phyloP scores from a whole-genome alignment of 192 early-diverging fungal species.

The Rhizophagus clarus region DNA sequence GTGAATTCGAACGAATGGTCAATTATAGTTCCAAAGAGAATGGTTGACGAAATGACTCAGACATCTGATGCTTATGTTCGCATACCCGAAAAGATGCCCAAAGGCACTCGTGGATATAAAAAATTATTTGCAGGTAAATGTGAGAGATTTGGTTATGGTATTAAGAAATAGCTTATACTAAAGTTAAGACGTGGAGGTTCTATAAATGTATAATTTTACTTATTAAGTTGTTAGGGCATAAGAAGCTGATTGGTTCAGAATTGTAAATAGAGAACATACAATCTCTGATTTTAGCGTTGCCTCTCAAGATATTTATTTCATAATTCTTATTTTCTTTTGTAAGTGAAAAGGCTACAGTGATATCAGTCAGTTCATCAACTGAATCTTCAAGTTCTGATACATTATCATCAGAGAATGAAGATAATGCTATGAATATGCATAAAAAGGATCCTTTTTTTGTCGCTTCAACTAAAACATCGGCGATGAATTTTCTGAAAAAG shows the following conservation, averaged over 20 bases:
- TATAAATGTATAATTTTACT: too few relatives aligned
- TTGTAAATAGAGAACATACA: not conserved
- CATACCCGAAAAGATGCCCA: not conserved
- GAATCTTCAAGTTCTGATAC: not conserved
- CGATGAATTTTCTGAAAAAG: not conserved
- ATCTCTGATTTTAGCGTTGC: not conserved
- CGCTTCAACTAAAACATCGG: not conserved
- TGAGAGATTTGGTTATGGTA: too few relatives aligned
- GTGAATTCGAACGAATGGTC: not conserved
- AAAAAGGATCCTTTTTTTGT: not conserved
- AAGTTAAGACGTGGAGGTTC: too few relatives aligned
- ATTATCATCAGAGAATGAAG: not conserved
- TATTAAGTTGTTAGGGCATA: too few relatives aligned
- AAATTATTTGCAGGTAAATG: not conserved
- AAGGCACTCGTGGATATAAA: not conserved
- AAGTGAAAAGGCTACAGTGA: not conserved
- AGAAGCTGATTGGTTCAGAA: too few relatives aligned
- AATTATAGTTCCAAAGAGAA: not conserved
- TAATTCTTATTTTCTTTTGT: not conserved
- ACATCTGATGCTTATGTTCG: not conserved
- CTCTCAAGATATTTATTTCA: not conserved
- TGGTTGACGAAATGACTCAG: constrained; percentile 5
- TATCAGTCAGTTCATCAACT: not conserved
- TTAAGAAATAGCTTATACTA: not conserved
- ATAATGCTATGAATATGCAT: too few relatives aligned